These are phyloP conservation scores for Penicillium sp. DNA, from an alignment of 2,329 filamentous ascomycete genomes.

Conservation along the genomic window DNA sequence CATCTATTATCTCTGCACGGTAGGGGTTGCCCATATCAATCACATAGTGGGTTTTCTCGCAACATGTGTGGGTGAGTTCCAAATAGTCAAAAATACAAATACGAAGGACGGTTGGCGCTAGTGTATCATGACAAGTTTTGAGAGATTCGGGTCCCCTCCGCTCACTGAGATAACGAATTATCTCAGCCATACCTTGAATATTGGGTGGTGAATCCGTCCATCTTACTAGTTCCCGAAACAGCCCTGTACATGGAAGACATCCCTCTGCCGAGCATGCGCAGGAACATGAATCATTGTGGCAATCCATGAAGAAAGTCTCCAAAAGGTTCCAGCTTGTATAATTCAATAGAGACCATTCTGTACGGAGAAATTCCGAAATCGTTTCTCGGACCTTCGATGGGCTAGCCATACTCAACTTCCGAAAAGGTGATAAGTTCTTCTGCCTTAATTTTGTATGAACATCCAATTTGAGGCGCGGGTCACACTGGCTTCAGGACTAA, in stretches of 20 bases:
- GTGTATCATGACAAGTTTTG: neutral
- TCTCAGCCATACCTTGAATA: neutral
- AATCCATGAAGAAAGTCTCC: neutral
- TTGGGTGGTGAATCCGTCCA: neutral
- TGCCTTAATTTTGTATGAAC: too few relatives aligned
- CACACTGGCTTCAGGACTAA: too few relatives aligned
- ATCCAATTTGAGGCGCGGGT: too few relatives aligned
- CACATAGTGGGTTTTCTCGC: too few relatives aligned
- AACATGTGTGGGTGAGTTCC: neutral
- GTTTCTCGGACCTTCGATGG: too few relatives aligned
- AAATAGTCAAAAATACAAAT: neutral
- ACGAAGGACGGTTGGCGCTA: neutral
- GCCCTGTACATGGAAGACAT: neutral
- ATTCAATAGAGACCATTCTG: neutral
- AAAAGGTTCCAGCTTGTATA: neutral
- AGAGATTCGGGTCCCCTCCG: neutral
- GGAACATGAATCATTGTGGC: neutral
- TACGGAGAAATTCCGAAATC: too few relatives aligned
- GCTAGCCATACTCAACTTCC: too few relatives aligned
- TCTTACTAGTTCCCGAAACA: neutral
- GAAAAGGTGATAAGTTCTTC: too few relatives aligned
- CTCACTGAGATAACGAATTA: neutral
- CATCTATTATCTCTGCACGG: too few relatives aligned
- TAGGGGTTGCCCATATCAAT: too few relatives aligned
- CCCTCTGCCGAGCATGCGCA: conserved; percentile 1